Evolutionary conservation across 257 asterid species (phyloP).

Genomic region (Scutellaria galericulata): DNA sequence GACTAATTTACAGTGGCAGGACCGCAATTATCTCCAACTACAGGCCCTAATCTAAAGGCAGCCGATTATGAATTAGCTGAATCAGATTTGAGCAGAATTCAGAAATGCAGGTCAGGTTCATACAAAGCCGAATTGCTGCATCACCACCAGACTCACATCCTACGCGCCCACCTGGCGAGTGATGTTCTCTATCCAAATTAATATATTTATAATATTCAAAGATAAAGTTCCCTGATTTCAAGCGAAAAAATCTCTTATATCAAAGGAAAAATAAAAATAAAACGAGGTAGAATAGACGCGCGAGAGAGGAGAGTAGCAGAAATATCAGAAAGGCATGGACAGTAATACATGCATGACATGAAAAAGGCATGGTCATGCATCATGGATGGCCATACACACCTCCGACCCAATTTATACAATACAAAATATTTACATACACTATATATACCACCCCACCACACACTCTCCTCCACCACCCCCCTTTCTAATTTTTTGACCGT

Average conservation of each 20-base stretch:
- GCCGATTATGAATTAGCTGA: conserved; percentile 21
- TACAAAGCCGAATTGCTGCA: conserved; percentile 41
- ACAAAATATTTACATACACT: conserved; percentile 30
- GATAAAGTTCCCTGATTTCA: no score
- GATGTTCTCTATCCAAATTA: background rate
- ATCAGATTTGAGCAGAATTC: background rate
- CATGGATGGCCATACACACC: conserved; percentile 47
- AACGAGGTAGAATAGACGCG: no score
- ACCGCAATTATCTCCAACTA: no score
- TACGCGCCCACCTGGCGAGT: conserved; percentile 7
- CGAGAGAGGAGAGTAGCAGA: no score
- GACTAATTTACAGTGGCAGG: no score
- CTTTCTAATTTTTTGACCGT: conserved; percentile 42
- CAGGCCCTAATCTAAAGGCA: no score
- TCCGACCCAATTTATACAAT: conserved; percentile 16
- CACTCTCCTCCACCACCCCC: conserved; percentile 15
- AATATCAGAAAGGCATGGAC: background rate
- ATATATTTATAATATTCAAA: no score
- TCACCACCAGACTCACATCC: background rate
- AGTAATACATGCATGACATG: conserved; percentile 37
- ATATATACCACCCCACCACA: conserved; percentile 1
- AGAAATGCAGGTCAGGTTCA: conserved; percentile 2
- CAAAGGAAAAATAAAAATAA: no score
- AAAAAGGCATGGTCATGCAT: conserved; percentile 24
- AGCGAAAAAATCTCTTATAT: no score